Conservation (phyloP, 495 filamentous ascomycete species). For the Paragyromitra xinjiangensis region DNA sequence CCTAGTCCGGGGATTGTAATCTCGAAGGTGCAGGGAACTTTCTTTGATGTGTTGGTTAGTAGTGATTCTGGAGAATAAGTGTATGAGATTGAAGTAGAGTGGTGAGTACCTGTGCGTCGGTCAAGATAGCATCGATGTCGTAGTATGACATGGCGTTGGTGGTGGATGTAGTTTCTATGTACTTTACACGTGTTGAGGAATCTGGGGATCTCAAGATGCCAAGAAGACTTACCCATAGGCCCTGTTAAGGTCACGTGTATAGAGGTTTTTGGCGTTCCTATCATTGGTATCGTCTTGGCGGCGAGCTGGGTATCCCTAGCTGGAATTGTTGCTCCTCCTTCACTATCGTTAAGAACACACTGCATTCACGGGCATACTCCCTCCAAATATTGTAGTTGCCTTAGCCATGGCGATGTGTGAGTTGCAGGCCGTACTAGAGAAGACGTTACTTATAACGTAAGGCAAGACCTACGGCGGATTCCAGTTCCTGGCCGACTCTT, state of each 20-base stretch:
- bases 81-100: constrained; percentile 11
- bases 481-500: too few relatives aligned
- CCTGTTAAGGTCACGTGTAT: constrained; percentile 19
- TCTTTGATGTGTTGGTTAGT: constrained; percentile 60
- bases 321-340: too few relatives aligned
- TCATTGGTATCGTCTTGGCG: constrained; percentile 31
- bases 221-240: constrained; percentile 35
- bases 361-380: too few relatives aligned
- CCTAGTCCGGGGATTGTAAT: constrained; percentile 86
- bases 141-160: constrained; percentile 80
- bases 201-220: constrained; percentile 10
- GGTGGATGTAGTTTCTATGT: neutral
- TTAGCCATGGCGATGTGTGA: too few relatives aligned
- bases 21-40: constrained; percentile 94
- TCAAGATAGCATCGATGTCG: constrained; percentile 91
- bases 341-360: too few relatives aligned
- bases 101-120: constrained; percentile 78
- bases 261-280: constrained; percentile 25
- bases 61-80: constrained; percentile 2
- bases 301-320: too few relatives aligned
- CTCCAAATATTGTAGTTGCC: too few relatives aligned
- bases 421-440: too few relatives aligned
- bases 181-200: constrained; percentile 5
- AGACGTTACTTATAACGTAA: too few relatives aligned
- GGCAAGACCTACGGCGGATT: too few relatives aligned